Evolutionary conservation across 805 yeast genomes (phyloP), one percentile per base, ranked within the genome.

Genomic region (Isabelozyma heimii): DNA sequence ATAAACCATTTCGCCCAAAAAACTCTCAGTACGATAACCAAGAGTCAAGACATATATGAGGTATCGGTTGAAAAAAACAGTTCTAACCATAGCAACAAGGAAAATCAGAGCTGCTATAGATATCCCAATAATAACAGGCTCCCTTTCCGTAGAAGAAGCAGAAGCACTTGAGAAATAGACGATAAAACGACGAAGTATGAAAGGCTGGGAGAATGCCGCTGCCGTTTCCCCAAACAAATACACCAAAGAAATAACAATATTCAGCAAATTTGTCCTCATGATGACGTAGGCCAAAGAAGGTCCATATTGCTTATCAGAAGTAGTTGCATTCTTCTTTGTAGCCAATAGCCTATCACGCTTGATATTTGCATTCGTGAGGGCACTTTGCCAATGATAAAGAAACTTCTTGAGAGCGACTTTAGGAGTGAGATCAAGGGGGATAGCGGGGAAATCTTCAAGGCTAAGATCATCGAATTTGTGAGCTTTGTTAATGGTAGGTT

Each of bases 131-230:
- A 69, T 61, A 8, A 61, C 45, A 8, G 70, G 71, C 39, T 46
- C 47, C 12, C n/a, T 16, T 14, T n/a, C 15, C 35, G n/a, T 2
- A 13, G 35, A 5, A 37, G 40, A 37, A 8, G 40, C 10, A 3
- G 20, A 47, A 54, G 28, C 48, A 53, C 7, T 48, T 16, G 56
- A 46, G 46, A 67, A 64, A 56, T 57, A 67, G 24, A 58, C 46
- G 33, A 70, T 65, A 45, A 69, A 63, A 28, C 51, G 49, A 50
- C 60, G 63, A 40, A 69, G 61, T 20, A 69, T 50, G 52, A 63
- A 69, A 4, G 75, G 73, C 42, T 60, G 61, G 17, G 62, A 44
- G 41, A 63, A 52, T 17, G 58, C 56, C 13, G 56, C 55, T 2
- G 52, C 15, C 14, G 62, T 61, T 45, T 65, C 71, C 26, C 59